Evolutionary conservation across 2,329 filamentous ascomycete genomes (phyloP), one percentile per base, ranked within the genome.

Genomic region (Fusarium tanahbumbuense): DNA sequence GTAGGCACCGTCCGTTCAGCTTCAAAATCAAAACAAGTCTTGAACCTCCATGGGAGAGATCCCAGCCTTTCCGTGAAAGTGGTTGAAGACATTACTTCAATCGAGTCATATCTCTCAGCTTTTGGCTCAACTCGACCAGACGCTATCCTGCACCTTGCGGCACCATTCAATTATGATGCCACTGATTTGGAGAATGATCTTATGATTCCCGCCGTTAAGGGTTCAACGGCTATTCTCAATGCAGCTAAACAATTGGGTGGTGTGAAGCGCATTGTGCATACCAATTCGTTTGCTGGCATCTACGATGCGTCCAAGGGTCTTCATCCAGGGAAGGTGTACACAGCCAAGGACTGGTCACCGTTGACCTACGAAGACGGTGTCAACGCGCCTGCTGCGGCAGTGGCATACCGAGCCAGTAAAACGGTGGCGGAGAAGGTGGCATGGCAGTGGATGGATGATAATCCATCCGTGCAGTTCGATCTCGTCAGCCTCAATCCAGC

Each of bases 261-360:
- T 8, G 44, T 61, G 8, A 60, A 44, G 6, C 55, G 58, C 2
- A 44, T 61, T 13, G 60, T 62, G 1, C 60, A 62, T 9, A 62
- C 60, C 28, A 62, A 62, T 7, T 62, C 60, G 1, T 62, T 62
- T 20, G 60, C 60, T 10, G 60, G 60, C 2, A 62, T 62, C 15
- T 62, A 62, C 7, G 60, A 62, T 22, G 60, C 60, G 3, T 41
- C 60, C 0, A 62, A 62, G 11, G 56, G 60, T 15, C 25, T 32
- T 8, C 60, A 62, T 20, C 46, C 56, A 3, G 60, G 30, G 3
- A 62, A 62, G 11, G 13, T 54, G 4, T 62, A 62, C 5, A 62
- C 56, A 6, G 40, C 56, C 1, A 23, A 54, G 4, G 60, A 61
- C 7, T 62, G 60, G 60, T 62, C 60, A 1, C 60, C 60, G 0